Evolutionary conservation across 306 rosid genomes (phyloP).

Genomic region (Rosa rugosa): DNA sequence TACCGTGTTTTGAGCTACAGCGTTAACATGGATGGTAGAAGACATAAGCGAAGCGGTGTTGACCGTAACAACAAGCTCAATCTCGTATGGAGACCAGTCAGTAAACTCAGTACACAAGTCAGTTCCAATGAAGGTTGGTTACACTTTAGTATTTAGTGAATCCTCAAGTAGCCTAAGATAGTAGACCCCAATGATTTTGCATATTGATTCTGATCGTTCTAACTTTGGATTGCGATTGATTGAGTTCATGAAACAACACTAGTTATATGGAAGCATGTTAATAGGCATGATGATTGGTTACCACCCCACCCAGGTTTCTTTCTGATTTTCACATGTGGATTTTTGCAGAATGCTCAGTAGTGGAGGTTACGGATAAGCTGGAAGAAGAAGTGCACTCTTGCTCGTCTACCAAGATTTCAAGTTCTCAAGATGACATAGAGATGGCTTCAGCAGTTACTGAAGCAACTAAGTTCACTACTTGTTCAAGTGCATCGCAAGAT

Average conservation of each 20-base stretch:
- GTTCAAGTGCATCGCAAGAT: constrained; percentile 35
- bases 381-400: constrained; percentile 25
- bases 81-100: constrained; percentile 64
- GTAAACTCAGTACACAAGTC: constrained; percentile 44
- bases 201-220: no score
- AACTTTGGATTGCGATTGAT: neutral
- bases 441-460: constrained; percentile 34
- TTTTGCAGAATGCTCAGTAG: constrained; percentile 27
- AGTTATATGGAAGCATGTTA: neutral
- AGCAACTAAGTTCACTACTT: constrained; percentile 33
- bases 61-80: constrained; percentile 37
- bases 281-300: neutral
- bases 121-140: constrained; percentile 56
- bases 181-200: neutral
- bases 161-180: neutral
- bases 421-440: constrained; percentile 28
- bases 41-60: constrained; percentile 34
- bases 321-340: constrained; percentile 3
- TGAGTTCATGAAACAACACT: neutral
- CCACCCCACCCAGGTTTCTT: neutral
- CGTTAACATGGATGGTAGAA: constrained; percentile 49
- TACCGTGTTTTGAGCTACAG: constrained; percentile 43
- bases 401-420: constrained; percentile 31
- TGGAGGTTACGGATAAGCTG: constrained; percentile 34
- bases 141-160: neutral